These are phyloP conservation scores for Amesomyces nigricolor DNA, from an alignment of 2,329 filamentous ascomycete species.

Conservation along the genomic window DNA sequence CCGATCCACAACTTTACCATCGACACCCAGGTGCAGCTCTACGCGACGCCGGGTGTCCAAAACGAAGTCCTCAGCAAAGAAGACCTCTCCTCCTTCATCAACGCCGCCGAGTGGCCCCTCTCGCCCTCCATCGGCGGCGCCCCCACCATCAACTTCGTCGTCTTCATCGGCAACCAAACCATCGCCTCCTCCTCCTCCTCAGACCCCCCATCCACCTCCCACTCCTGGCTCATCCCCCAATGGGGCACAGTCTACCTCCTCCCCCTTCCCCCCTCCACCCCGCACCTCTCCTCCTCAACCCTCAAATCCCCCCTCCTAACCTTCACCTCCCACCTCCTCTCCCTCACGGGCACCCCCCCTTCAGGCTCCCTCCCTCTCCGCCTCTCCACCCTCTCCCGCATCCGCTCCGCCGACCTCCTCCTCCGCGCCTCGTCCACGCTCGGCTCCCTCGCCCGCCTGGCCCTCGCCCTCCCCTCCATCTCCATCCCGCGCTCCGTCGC, in stretches of 20 bases:
- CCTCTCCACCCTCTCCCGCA: slow-evolving; percentile 76
- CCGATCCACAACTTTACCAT: slow-evolving; percentile 93
- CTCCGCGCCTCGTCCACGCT: slow-evolving; percentile 88
- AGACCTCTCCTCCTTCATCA: slow-evolving; percentile 90
- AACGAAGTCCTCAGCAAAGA: slow-evolving; percentile 68
- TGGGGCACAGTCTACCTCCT: slow-evolving; percentile 75
- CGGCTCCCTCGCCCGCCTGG: slow-evolving; percentile 84
- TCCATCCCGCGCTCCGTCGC: slow-evolving; percentile 85
- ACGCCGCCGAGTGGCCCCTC: slow-evolving; percentile 94
- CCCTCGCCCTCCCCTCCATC: slow-evolving; percentile 77
- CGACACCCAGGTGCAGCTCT: slow-evolving; percentile 92
- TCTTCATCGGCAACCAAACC: slow-evolving; percentile 78
- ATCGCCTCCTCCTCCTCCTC: slow-evolving; percentile 42
- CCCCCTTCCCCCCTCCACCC: slow-evolving; percentile 36
- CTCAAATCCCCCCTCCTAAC: slow-evolving; percentile 78
- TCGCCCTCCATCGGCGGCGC: slow-evolving; percentile 89
- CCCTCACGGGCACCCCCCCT: slow-evolving; percentile 78
- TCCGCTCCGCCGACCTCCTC: slow-evolving; percentile 77
- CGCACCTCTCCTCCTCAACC: slow-evolving; percentile 56
- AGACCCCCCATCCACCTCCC: slow-evolving; percentile 39
- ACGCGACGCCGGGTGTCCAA: slow-evolving; percentile 65
- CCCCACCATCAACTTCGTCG: slow-evolving; percentile 91
- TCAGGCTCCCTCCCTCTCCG: slow-evolving; percentile 79
- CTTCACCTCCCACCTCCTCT: slow-evolving; percentile 85
- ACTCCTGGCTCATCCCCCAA: slow-evolving; percentile 87